Base-by-base conservation (phyloP, 495 filamentous ascomycete genomes). In the Thermochaetoides thermophila region DNA sequence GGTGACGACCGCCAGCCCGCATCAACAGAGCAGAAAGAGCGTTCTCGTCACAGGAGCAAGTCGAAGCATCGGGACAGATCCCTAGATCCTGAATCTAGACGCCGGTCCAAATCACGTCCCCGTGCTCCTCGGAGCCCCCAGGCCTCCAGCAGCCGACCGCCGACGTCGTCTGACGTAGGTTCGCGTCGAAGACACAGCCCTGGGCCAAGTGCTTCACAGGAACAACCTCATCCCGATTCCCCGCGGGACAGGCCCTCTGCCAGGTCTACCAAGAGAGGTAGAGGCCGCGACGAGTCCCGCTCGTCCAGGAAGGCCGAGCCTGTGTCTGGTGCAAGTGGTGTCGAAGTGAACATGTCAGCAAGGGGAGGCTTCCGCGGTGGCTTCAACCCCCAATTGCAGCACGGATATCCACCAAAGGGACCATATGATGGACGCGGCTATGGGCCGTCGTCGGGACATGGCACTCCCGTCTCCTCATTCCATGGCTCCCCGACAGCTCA, bases 401-500 rank as follows among this genome's bases (percentile, higher is more conserved):
- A 46, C 10, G 49, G 45, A 8, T 55, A 49, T 29, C 40, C 50
- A 10, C 22, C 42, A 9, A 53, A 49, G 18, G 43, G 42, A n/a
- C 50, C 48, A 10, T 52, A 53, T 28, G 39, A 47, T 25, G 31
- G 20, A 27, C 56, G 65, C 19, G 62, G 66, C 27, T 69, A 71
- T 44, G 60, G 69, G 17, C 64, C 65, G 19, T 74, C 74, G 14
- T 65, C 76, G 5, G 69, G 71, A 12, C 68, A 72, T 31, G 56
- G 56, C 24, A 73, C 66, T 18, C 68, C 75, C 21, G 64, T 57
- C 32, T 68, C 66, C 22, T 76, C 74, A n/a, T 69, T 69, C 41
- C 73, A 74, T 40, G 70, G 66, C 15, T 84, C 76, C 7, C 79
- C 81, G 22, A 70, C 70, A 24, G 64, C 70, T 7, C 64, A 69